phyloP scores from a whole-genome alignment of 116 monocot genomes.

The Trichopus zeylanicus region DNA sequence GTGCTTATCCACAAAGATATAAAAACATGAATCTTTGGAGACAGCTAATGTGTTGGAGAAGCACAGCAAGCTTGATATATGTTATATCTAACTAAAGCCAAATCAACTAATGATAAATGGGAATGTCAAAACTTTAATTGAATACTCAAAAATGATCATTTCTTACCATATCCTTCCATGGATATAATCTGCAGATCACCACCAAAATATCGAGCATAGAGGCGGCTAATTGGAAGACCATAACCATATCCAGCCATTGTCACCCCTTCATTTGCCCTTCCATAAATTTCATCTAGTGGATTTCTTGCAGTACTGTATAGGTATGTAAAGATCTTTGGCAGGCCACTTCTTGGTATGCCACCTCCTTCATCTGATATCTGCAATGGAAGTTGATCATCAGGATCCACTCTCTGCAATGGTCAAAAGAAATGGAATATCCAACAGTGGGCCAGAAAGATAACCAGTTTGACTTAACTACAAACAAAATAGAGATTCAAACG shows the following conservation, averaged over 20 bases:
- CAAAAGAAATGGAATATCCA: too few species aligned
- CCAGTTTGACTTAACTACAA: background rate
- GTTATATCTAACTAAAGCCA: too few species aligned
- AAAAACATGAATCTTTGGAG: too few species aligned
- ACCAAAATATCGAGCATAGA: constrained; percentile 96
- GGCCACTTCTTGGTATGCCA: constrained; percentile 94
- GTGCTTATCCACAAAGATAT: too few species aligned
- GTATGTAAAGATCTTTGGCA: constrained; percentile 88
- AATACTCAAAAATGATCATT: background rate
- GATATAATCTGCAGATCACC: constrained; percentile 94
- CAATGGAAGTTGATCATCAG: constrained; percentile 1
- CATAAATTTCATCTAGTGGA: constrained; percentile 46
- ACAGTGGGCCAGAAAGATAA: too few species aligned
- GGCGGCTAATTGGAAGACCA: constrained; percentile 89
- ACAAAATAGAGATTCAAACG: too few species aligned
- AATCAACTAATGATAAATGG: too few species aligned
- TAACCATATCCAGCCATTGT: constrained; percentile 96
- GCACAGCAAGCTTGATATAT: too few species aligned
- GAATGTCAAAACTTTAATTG: too few species aligned
- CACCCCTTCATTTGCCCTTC: constrained; percentile 19
- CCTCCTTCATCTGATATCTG: constrained; percentile 99
- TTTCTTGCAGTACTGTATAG: constrained; percentile 88
- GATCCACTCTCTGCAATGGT: too few species aligned
- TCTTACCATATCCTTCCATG: constrained; percentile 97
- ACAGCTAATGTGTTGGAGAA: too few species aligned